These are phyloP conservation scores for Drosera capensis DNA, from an alignment of 148 eudicot species.

Conservation along the genomic window DNA sequence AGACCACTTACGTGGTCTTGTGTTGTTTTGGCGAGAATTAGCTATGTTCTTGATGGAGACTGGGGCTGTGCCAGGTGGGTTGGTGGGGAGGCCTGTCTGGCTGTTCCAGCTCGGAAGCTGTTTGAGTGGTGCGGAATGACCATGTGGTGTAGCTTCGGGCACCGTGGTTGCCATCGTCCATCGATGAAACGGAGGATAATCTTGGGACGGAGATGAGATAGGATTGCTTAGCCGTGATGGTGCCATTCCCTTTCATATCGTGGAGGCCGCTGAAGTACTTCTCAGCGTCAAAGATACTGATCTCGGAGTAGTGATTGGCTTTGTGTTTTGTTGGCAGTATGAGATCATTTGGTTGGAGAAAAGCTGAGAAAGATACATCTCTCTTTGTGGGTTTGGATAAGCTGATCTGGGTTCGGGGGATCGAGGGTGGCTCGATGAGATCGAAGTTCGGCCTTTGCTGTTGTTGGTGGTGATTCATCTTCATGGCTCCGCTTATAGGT, in stretches of 20 bases:
- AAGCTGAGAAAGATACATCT: conserved; percentile 28
- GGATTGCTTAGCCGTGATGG: conserved; percentile 1
- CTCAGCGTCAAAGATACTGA: conserved; percentile 68
- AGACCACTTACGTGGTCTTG: conserved; percentile 28
- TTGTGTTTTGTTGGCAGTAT: neutral
- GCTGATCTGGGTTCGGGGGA: conserved; percentile 15
- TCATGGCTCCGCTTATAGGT: neutral
- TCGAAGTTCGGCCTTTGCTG: neutral
- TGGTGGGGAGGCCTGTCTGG: conserved; percentile 53
- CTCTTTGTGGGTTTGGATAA: conserved; percentile 7
- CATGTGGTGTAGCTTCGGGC: conserved; percentile 21
- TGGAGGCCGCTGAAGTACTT: conserved; percentile 45
- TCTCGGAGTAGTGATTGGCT: conserved; percentile 35
- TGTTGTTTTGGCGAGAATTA: neutral
- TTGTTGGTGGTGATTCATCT: too few species aligned
- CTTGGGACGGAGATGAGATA: conserved; percentile 18
- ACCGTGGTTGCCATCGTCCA: conserved; percentile 13
- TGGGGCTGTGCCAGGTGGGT: conserved; percentile 35
- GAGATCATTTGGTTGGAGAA: conserved; percentile 11
- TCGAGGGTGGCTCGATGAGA: conserved; percentile 16
- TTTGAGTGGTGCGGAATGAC: conserved; percentile 57
- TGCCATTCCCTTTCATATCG: conserved; percentile 12
- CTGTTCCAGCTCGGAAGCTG: conserved; percentile 80
- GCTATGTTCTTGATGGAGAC: conserved; percentile 18
- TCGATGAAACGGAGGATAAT: conserved; percentile 38